Percentiles rank a stretch among this genome's conserved stretches.
Evolutionary conservation across 192 early-diverging fungal species (phyloP).

Genomic region (Kickxella alabastrina): DNA sequence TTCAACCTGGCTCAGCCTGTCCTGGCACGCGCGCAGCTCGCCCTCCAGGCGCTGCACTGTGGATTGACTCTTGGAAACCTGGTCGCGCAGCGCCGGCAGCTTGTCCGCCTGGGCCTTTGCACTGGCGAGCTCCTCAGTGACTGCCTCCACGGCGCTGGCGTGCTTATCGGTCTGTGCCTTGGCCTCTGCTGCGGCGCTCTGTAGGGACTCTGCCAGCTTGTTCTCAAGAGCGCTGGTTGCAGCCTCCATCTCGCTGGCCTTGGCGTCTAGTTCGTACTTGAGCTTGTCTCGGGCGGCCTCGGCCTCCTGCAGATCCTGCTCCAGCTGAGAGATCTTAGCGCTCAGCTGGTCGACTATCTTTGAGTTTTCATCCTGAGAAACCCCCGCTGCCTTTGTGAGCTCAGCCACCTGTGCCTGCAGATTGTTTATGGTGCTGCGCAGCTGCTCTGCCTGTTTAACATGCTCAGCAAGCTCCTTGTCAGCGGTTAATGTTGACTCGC

Average conservation of each 20-base stretch:
- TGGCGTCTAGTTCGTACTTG: neutral
- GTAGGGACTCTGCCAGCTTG: neutral
- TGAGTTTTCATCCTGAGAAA: neutral
- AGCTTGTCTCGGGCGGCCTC: constrained; percentile 9
- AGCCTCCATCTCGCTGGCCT: neutral
- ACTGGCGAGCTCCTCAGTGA: neutral
- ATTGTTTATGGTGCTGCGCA: neutral
- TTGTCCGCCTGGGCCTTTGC: neutral
- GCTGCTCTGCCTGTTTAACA: neutral
- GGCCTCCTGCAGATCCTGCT: neutral
- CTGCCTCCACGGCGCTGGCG: neutral
- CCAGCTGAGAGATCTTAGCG: constrained; percentile 2
- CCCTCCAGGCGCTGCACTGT: neutral
- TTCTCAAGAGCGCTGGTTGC: neutral
- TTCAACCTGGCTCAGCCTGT: constrained; percentile 2
- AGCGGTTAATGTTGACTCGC: neutral
- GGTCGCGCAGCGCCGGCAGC: neutral
- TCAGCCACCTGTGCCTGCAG: constrained; percentile 10
- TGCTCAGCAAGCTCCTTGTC: neutral
- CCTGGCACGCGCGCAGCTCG: constrained; percentile 2
- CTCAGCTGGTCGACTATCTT: neutral
- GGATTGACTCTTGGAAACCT: neutral
- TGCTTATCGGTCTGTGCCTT: neutral
- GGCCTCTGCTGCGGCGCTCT: neutral
- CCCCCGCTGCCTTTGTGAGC: constrained; percentile 4